A percentile compares a stretch with the other conserved stretches of the same genome.
These are phyloP conservation scores for Oryza nivara DNA, from an alignment of 176 grass and related monocot genomes.

Conservation along the genomic window DNA sequence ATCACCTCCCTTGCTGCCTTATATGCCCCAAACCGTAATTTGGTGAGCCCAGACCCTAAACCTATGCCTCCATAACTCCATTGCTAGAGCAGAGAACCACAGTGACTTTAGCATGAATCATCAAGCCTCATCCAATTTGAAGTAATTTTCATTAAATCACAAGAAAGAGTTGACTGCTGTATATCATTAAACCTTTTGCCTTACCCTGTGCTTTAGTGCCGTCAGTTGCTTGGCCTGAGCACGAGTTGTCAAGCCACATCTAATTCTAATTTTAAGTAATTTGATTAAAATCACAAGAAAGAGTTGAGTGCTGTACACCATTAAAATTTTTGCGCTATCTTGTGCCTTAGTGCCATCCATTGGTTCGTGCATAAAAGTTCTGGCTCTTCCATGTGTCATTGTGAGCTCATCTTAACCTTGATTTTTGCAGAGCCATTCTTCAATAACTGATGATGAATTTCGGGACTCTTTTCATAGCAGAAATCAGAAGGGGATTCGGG, in stretches of 20 bases:
- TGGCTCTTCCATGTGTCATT: not conserved
- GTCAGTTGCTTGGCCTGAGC: not conserved
- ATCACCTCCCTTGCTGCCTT: not conserved
- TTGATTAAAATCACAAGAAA: not conserved
- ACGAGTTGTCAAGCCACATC: not conserved
- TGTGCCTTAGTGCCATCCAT: not conserved
- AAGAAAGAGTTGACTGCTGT: not conserved
- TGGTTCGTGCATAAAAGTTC: not conserved
- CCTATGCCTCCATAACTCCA: not conserved
- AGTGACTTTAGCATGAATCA: not conserved
- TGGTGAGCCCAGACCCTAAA: not conserved
- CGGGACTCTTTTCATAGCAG: conserved; percentile 53
- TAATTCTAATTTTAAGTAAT: not conserved
- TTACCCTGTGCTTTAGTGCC: not conserved
- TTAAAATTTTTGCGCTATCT: not conserved
- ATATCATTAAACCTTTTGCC: not conserved
- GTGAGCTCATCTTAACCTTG: conserved; percentile 1
- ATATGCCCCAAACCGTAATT: not conserved
- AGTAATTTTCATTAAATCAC: not conserved
- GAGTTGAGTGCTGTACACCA: not conserved
- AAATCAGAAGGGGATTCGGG: conserved; percentile 52
- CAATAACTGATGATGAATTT: conserved; percentile 92
- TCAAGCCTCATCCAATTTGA: not conserved
- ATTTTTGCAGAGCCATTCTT: conserved; percentile 81
- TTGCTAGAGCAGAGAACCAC: not conserved